Evolutionary conservation across 129 eudicot species (phyloP).

Genomic region (carrot (Daucus carota)): DH1_v3.0 NC_030381.2:52062001-52062500

Average conservation of each 20-base stretch:
- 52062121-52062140: conserved; percentile 97
- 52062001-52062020: background rate
- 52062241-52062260: background rate
- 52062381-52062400: no score
- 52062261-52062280: no score
- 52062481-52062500: no score
- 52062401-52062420: no score
- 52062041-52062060: background rate
- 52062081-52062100: conserved; percentile 94
- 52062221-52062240: background rate
- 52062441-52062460: no score
- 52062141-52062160: conserved; percentile 81
- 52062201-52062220: conserved; percentile 6
- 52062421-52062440: no score
- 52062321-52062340: no score
- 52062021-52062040: background rate
- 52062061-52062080: conserved; percentile 45
- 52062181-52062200: conserved; percentile 84
- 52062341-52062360: no score
- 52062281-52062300: no score
- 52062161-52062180: conserved; percentile 93
- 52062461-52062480: no score
- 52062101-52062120: conserved; percentile 99
- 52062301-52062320: no score
- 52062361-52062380: no score